Percentiles rank a stretch among this genome's conserved stretches.
Conservation (phyloP, 371 early-diverging fungal species). For the Capniomyces stellatus region DNA sequence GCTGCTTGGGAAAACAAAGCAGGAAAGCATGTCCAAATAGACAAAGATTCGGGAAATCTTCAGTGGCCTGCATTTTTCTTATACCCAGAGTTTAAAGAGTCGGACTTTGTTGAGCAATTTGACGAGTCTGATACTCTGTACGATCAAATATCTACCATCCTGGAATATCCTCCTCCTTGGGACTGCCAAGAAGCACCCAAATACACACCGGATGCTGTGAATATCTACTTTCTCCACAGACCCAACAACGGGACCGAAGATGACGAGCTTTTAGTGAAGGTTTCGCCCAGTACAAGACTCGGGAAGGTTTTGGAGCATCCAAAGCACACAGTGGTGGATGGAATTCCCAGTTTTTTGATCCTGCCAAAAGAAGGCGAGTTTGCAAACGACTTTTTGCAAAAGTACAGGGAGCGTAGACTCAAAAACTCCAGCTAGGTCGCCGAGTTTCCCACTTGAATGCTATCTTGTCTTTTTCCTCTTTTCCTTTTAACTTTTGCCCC, state of each 20-base stretch:
- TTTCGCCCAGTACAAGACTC: constrained; percentile 37
- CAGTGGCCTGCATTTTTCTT: constrained; percentile 78
- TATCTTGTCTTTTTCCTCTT: neutral
- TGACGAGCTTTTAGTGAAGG: constrained; percentile 42
- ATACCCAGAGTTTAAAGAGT: constrained; percentile 85
- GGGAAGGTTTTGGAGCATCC: constrained; percentile 31
- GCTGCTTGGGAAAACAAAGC: constrained; percentile 19
- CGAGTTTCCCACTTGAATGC: neutral
- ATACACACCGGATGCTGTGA: constrained; percentile 49
- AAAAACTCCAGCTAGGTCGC: constrained; percentile 8
- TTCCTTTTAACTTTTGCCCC: neutral
- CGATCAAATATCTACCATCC: constrained; percentile 71
- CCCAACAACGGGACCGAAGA: constrained; percentile 32
- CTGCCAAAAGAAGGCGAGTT: constrained; percentile 38
- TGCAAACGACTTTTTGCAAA: constrained; percentile 36
- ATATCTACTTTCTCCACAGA: constrained; percentile 56
- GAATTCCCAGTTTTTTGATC: constrained; percentile 49
- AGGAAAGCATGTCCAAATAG: constrained; percentile 39
- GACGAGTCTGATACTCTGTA: constrained; percentile 63
- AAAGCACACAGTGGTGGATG: constrained; percentile 41
- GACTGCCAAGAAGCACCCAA: constrained; percentile 34
- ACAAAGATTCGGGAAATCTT: constrained; percentile 39
- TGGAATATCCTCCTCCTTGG: constrained; percentile 69
- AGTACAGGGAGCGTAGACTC: constrained; percentile 27
- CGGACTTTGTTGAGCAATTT: constrained; percentile 74